Evolutionary conservation across 2,329 filamentous ascomycete genomes (phyloP), one percentile per base, ranked within the genome.

Genomic region (Cercospora sesami): DNA sequence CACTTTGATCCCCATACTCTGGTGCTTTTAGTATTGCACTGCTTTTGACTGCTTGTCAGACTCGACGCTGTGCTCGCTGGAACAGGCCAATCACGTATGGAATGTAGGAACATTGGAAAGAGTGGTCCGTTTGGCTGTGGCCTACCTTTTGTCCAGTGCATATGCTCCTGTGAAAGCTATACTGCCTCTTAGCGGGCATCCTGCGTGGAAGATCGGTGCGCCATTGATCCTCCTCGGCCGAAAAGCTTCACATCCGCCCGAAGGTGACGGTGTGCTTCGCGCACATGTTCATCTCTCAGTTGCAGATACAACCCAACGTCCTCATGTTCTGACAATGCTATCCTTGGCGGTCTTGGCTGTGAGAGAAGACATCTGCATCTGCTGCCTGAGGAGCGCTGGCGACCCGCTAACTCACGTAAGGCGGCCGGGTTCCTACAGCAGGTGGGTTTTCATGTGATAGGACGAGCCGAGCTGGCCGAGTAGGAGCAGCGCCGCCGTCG

Each of bases 1-100:
- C 39, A 77, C 74, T 12, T 64, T 69, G 59, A 59, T 23, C 1
- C 36, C 60, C 65, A 67, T 67, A 12, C 21, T 21, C n/a, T 18
- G 4, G n/a, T 23, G 9, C 26, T 31, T 16, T 61, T 16, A 7
- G 16, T 10, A 31, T n/a, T 21, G 18, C 30, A 21, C 28, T 57
- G 26, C 26, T 23, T 57, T 3, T 57, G 53, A 16, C 30, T 16
- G 10, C 26, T 12, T 30, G 53, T 21, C 14, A 57, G 26, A 10
- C 30, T 31, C 26, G 26, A n/a, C 10, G 16, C 2, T 10, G 45
- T 10, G 45, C 45, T 51, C 45, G 45, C 45, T 45, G 2, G 8
- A 12, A 23, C 10, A 10, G 21, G 8, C 1, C n/a, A 26, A 10
- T 10, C n/a, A 10, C 18, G 45, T 26, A 51, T 21, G 18, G 9